These are phyloP conservation scores for Rhizopus stolonifer DNA, from an alignment of 371 early-diverging fungal genomes.

Conservation along the genomic window DNA sequence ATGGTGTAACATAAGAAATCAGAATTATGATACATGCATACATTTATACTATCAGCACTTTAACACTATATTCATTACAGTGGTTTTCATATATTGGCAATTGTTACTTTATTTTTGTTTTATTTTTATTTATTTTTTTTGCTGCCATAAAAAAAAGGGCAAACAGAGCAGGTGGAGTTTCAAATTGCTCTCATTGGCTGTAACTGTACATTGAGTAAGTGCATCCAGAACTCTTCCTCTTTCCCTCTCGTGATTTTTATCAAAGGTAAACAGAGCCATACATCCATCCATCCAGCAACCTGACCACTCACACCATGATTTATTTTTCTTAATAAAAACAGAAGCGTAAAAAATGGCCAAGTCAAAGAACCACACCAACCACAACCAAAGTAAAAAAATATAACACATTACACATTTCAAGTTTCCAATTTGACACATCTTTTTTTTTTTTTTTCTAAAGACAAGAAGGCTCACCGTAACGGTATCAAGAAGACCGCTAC, in stretches of 20 bases:
- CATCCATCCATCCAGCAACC: constrained; percentile 3
- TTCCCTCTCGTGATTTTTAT: constrained; percentile 1
- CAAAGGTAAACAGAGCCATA: not conserved
- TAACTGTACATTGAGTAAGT: not conserved
- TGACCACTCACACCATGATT: too few relatives aligned
- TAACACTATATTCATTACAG: too few relatives aligned
- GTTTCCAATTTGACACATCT: too few relatives aligned
- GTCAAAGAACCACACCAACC: constrained; percentile 99
- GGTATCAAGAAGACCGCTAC: constrained; percentile 95
- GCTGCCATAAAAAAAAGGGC: not conserved
- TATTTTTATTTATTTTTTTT: too few relatives aligned
- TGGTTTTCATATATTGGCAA: too few relatives aligned
- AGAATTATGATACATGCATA: too few relatives aligned
- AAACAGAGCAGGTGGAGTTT: constrained; percentile 1
- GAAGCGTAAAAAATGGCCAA: constrained; percentile 38
- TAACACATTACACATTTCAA: not conserved
- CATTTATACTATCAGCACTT: too few relatives aligned
- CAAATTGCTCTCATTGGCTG: not conserved
- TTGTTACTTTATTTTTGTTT: too few relatives aligned
- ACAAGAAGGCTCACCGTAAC: constrained; percentile 98
- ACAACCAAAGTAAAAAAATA: constrained; percentile 88
- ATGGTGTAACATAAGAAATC: not conserved
- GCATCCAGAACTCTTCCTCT: not conserved
- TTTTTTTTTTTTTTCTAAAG: constrained; percentile 20
- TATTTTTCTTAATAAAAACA: too few relatives aligned